Conservation (phyloP, 2,329 filamentous ascomycete genomes). For the Neonectria magnoliae region DNA sequence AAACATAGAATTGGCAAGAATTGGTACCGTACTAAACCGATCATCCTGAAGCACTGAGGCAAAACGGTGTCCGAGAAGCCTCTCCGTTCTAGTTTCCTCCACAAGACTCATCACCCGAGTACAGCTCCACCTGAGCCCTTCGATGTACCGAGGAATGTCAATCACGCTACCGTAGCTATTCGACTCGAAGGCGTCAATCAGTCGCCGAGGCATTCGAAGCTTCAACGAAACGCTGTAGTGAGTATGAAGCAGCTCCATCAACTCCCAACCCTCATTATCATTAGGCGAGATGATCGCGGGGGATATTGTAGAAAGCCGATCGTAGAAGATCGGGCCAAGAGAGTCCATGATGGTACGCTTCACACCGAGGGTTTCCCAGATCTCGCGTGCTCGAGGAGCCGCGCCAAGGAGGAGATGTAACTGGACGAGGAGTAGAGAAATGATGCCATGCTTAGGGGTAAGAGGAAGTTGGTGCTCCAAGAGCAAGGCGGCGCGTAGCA, state of each 20-base stretch:
- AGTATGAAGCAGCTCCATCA: slow-evolving; percentile 54
- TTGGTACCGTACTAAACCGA: slow-evolving; percentile 55
- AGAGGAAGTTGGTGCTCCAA: slow-evolving; percentile 60
- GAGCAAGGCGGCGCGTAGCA: slow-evolving; percentile 61
- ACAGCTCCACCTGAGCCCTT: slow-evolving; percentile 58
- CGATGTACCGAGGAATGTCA: slow-evolving; percentile 56
- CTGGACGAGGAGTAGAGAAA: slow-evolving; percentile 62
- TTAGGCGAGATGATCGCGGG: slow-evolving; percentile 51
- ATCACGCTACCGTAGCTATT: slow-evolving; percentile 63
- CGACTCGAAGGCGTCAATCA: slow-evolving; percentile 59
- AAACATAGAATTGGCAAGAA: not conserved
- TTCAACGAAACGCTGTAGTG: slow-evolving; percentile 60
- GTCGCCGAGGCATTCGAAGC: slow-evolving; percentile 54
- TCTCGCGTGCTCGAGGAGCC: slow-evolving; percentile 55
- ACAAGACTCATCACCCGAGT: slow-evolving; percentile 63
- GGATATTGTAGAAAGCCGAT: slow-evolving; percentile 63
- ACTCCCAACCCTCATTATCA: slow-evolving; percentile 46
- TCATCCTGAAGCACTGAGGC: slow-evolving; percentile 55
- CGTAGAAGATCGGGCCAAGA: slow-evolving; percentile 63
- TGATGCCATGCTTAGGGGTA: slow-evolving; percentile 56
- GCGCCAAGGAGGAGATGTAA: slow-evolving; percentile 63
- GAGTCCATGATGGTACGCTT: slow-evolving; percentile 69
- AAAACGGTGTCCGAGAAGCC: slow-evolving; percentile 53
- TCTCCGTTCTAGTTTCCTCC: slow-evolving; percentile 59
- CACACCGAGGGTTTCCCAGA: slow-evolving; percentile 63